Conservation (phyloP, 805 yeast species). For the Komagataella ulmi region DNA sequence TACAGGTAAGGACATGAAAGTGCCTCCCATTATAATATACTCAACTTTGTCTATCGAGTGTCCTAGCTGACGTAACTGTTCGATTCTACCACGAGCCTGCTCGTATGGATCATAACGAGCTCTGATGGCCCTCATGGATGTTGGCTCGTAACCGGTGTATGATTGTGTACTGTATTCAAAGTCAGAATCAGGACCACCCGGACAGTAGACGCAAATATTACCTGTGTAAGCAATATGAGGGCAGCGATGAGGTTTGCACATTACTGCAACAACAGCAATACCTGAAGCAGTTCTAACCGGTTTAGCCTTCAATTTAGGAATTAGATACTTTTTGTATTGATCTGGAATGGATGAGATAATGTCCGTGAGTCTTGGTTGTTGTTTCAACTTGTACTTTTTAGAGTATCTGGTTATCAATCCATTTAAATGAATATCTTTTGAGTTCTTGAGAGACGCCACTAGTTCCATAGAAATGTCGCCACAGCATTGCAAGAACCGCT, state of each 20-base stretch:
- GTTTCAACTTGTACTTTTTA: conserved; percentile 80
- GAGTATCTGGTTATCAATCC: conserved; percentile 79
- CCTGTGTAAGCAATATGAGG: conserved; percentile 99
- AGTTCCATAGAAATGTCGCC: conserved; percentile 83
- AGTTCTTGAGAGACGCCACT: conserved; percentile 59
- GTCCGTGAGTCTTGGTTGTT: conserved; percentile 91
- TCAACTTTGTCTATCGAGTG: conserved; percentile 96
- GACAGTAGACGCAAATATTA: conserved; percentile 95
- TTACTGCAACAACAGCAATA: conserved; percentile 97
- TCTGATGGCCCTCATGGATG: conserved; percentile 98
- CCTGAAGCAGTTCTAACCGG: conserved; percentile 98
- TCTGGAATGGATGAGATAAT: conserved; percentile 93
- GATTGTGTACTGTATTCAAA: conserved; percentile 97
- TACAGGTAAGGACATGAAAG: conserved; percentile 88
- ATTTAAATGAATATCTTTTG: conserved; percentile 76
- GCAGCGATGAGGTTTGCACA: conserved; percentile 98
- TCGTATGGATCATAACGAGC: conserved; percentile 98
- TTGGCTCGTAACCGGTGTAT: conserved; percentile 97
- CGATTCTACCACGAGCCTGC: conserved; percentile 95
- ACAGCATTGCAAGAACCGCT: conserved; percentile 84
- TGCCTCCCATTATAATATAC: conserved; percentile 97
- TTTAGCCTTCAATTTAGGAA: conserved; percentile 94
- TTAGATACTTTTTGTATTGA: conserved; percentile 78
- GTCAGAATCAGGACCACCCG: conserved; percentile 98
- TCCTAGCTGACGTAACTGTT: conserved; percentile 88